phyloP scores from a whole-genome alignment of 768 basidiomycete species.

The Cubamyces lactineus region DNA sequence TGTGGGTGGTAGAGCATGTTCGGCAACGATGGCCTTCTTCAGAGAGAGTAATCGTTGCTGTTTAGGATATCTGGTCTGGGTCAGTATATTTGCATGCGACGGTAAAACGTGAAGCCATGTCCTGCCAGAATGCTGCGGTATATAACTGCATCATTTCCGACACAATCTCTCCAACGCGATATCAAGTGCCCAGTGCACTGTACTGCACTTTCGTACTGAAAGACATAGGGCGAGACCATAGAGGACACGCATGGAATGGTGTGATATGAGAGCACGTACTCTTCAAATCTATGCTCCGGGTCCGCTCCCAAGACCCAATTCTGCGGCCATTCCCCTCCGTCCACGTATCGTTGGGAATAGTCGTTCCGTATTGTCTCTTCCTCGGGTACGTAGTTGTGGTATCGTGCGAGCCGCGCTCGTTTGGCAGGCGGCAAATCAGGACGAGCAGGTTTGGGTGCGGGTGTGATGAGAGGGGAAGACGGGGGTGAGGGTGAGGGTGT shows the following conservation, averaged over 20 bases:
- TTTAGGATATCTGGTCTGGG: slow-evolving; percentile 82
- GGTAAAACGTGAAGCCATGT: not conserved
- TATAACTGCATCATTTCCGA: not conserved
- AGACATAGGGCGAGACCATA: no score
- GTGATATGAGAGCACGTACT: slow-evolving; percentile 59
- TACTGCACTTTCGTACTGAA: no score
- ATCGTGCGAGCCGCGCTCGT: slow-evolving; percentile 68
- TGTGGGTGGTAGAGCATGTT: slow-evolving; percentile 69
- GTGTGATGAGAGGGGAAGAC: slow-evolving; percentile 44
- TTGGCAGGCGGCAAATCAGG: slow-evolving; percentile 69
- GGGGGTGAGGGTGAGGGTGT: slow-evolving; percentile 55
- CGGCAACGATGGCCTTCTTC: slow-evolving; percentile 78
- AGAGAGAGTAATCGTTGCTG: slow-evolving; percentile 82
- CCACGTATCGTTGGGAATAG: slow-evolving; percentile 88
- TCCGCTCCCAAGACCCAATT: slow-evolving; percentile 91
- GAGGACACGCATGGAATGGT: not conserved
- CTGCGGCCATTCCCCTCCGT: slow-evolving; percentile 92
- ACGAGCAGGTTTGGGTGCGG: slow-evolving; percentile 45
- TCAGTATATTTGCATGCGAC: not conserved
- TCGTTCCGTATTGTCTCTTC: slow-evolving; percentile 98
- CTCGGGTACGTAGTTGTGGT: slow-evolving; percentile 83
- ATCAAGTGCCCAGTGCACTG: no score
- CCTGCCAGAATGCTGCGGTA: not conserved
- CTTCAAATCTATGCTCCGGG: slow-evolving; percentile 87
- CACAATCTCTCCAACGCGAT: not conserved